Evolutionary conservation across 2,329 filamentous ascomycete species (phyloP).

Genomic region (Ophiocordyceps sinensis): DNA sequence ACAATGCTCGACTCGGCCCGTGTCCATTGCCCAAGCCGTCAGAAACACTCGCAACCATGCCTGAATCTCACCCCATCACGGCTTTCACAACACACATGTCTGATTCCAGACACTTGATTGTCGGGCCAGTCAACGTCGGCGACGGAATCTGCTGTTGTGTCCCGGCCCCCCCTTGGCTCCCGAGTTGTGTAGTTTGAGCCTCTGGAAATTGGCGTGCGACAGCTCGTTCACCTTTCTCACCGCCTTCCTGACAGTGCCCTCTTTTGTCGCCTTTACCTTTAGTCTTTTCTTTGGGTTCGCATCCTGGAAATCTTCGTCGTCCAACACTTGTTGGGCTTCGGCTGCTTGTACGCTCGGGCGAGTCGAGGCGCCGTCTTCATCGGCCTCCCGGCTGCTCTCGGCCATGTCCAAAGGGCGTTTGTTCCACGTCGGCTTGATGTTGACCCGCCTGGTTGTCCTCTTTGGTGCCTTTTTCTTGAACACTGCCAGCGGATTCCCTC

Average conservation of each 20-base stretch:
- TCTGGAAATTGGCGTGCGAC: conserved; percentile 52
- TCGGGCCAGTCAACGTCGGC: conserved; percentile 19
- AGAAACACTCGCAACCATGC: too few species aligned
- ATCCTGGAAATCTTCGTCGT: background rate
- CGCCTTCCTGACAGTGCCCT: conserved; percentile 33
- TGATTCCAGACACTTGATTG: too few species aligned
- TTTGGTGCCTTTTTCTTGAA: conserved; percentile 82
- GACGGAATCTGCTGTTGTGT: conserved; percentile 42
- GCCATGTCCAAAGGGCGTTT: conserved; percentile 28
- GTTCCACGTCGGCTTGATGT: conserved; percentile 40
- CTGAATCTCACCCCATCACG: background rate
- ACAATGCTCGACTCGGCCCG: background rate
- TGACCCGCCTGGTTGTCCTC: conserved; percentile 55
- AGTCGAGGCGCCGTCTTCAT: conserved; percentile 16
- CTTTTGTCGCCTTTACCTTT: conserved; percentile 19
- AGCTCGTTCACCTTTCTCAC: conserved; percentile 48
- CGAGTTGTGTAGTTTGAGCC: conserved; percentile 46
- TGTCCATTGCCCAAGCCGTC: too few species aligned
- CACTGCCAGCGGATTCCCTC: conserved; percentile 43
- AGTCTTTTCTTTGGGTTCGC: conserved; percentile 3
- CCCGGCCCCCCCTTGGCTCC: conserved; percentile 48
- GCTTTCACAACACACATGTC: too few species aligned
- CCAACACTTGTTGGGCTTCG: background rate
- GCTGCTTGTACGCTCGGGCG: background rate
- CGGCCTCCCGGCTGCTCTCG: conserved; percentile 15